phyloP scores from a whole-genome alignment of 306 rosid genomes.

The Acacia acuminata region DNA sequence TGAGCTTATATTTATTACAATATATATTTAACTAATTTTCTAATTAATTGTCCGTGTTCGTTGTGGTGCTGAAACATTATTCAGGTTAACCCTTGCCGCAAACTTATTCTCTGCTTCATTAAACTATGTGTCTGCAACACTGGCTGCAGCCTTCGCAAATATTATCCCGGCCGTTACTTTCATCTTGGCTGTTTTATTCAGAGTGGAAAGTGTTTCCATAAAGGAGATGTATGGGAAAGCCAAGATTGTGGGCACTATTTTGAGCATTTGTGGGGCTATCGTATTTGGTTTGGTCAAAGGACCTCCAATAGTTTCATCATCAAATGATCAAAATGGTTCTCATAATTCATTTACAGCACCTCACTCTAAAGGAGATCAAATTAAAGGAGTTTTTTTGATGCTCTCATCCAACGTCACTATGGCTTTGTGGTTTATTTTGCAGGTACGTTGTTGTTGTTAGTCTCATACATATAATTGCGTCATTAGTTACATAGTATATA shows the following conservation, averaged over 20 bases:
- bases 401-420: slow-evolving; percentile 73
- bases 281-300: slow-evolving; percentile 78
- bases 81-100: slow-evolving; percentile 73
- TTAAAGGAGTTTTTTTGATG: slow-evolving; percentile 77
- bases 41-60: no score
- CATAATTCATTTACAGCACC: slow-evolving; percentile 1
- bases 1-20: no score
- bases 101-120: slow-evolving; percentile 74
- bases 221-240: slow-evolving; percentile 62
- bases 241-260: slow-evolving; percentile 68
- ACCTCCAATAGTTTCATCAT: slow-evolving; percentile 43
- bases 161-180: slow-evolving; percentile 81
- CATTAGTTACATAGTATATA: neutral
- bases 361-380: slow-evolving; percentile 45
- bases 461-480: neutral
- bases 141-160: slow-evolving; percentile 83
- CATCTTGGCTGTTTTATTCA: slow-evolving; percentile 58
- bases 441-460: slow-evolving; percentile 42
- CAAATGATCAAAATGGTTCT: slow-evolving; percentile 19
- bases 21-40: no score
- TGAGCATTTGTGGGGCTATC: slow-evolving; percentile 78
- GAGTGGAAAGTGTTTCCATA: slow-evolving; percentile 69
- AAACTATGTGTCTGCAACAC: slow-evolving; percentile 82
- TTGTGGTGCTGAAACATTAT: neutral
- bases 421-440: slow-evolving; percentile 89